Evolutionary conservation across 345 rosid genomes (phyloP), one percentile per base, ranked within the genome.

Genomic region (Hirschfeldia incana): DNA sequence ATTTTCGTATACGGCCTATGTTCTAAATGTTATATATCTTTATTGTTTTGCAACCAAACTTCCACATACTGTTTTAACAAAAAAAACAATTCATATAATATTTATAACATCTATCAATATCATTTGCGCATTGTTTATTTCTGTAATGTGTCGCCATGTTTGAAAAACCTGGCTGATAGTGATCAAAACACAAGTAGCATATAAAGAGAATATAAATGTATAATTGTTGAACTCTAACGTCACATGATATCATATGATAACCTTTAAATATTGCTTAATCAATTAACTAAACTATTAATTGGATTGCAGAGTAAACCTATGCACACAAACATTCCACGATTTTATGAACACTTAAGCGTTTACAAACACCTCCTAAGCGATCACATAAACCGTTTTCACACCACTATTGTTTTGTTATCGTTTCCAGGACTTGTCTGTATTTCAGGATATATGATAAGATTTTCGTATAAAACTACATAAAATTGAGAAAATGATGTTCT

Each of bases 121-220:
- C 72, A 70, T 65, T 64, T 64, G 57, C 44, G 13, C 49, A 53
- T 53, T 53, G 36, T 55, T 64, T 63, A 15, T 69, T 17, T 17
- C n/a, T 63, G 8, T 5, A n/a, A 70, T 53, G 75, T 27, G 65
- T 55, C 53, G 67, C 32, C 77, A 72, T 57, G 73, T 58, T 78
- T 78, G 77, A 66, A 72, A 78, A 78, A 66, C 55, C 15, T 73
- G 82, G n/a, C 28, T 39, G 49, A 44, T 59, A 44, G 68, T 42
- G 63, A 58, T 71, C 67, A 53, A 7, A 67, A 65, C 53, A 27
- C 46, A 64, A 26, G 8, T 53, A 63, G 15, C 6, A 13, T 36
- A 64, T 49, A 77, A 34, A 62, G 12, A 62, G 21, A 27, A 27
- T 39, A 29, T 17, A 62, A 77, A 33, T 77, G 70, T 28, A 53